Base-by-base conservation (phyloP, 345 rosid species). In the Pistacia vera region DNA sequence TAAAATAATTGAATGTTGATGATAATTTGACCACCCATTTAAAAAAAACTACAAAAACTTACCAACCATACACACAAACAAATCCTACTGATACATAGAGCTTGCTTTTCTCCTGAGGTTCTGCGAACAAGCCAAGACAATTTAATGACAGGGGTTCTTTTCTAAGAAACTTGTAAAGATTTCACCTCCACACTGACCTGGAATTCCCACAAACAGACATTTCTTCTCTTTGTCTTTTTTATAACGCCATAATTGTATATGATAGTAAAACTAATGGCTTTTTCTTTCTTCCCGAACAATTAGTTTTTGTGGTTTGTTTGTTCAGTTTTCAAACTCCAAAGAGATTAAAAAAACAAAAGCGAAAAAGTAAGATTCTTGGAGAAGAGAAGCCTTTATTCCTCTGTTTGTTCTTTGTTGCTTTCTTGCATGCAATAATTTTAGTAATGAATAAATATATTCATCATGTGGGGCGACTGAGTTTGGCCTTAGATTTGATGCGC, bases 321-420 rank as follows among this genome's bases (percentile, higher is more conserved):
- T 11, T 55, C 63, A 38, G 41, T 41, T 41, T 8, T 8, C 46
- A 41, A 41, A 41, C 46, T 64, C 74, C 57, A 66, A 77, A 76
- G 70, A 63, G 63, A 66, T 13, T 17, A 9, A 36, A 62, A 62
- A 49, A 16, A n/a, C 9, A 17, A 51, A 61, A 28, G 57, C 55
- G 16, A 35, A 65, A 75, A 66, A 68, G 22, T 77, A 59, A 62
- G 76, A 79, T 71, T 72, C 78, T 72, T 77, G 68, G 51, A 55
- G 80, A 38, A 72, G 22, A 65, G 63, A 72, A 78, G 52, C 79
- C 85, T 84, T 88, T 81, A 81, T 78, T 84, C 83, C 69, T 75
- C 69, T 3, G 60, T 52, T 52, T 8, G 20, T 18, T 3, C 67
- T 52, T 52, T 10, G 20, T 18, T 57, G 10, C 41, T 60, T 30